Conservation (phyloP, 257 asterid species). For the Gentiana macrophylla region DNA sequence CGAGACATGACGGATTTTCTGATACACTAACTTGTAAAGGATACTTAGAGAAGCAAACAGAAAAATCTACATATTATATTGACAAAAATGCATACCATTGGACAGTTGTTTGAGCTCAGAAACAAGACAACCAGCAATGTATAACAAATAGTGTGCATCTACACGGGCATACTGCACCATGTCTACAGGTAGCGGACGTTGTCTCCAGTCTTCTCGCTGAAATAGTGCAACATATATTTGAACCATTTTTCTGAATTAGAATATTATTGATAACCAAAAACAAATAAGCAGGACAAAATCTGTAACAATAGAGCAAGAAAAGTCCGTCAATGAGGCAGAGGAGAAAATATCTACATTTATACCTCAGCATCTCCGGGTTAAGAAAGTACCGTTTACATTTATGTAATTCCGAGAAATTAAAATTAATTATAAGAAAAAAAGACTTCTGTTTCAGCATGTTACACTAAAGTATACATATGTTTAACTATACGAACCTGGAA, state of each 20-base stretch:
- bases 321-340: too few species aligned
- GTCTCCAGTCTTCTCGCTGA: conserved; percentile 98
- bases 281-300: too few species aligned
- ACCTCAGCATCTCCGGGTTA: too few species aligned
- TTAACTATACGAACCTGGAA: conserved; percentile 47
- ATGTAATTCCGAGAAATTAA: too few species aligned
- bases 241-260: too few species aligned
- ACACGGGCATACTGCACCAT: conserved; percentile 83
- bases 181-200: conserved; percentile 77
- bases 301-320: too few species aligned
- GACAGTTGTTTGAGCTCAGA: conserved; percentile 56
- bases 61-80: background rate
- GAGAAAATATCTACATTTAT: too few species aligned
- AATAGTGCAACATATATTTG: conserved; percentile 6
- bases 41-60: conserved; percentile 4
- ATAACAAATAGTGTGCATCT: conserved; percentile 79
- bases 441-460: too few species aligned
- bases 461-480: too few species aligned
- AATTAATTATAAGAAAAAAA: too few species aligned
- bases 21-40: conserved; percentile 50
- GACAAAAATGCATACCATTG: conserved; percentile 36
- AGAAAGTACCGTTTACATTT: too few species aligned
- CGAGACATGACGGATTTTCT: conserved; percentile 63
- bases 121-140: conserved; percentile 52
- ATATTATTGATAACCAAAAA: too few species aligned